These are phyloP conservation scores for Fusarium caatingaense DNA, from an alignment of 2,329 filamentous ascomycete genomes.

Conservation along the genomic window DNA sequence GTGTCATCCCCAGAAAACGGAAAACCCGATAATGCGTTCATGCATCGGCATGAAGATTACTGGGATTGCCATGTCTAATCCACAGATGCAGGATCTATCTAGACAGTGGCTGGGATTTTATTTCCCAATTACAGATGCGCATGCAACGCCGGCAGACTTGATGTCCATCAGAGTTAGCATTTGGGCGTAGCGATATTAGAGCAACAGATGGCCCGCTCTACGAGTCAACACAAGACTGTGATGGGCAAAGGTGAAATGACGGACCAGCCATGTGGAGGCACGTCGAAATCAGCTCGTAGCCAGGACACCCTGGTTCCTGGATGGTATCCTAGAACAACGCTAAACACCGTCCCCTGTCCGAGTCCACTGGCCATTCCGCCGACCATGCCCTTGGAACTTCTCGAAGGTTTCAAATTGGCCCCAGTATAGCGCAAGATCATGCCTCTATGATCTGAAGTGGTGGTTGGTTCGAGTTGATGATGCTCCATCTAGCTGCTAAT, in stretches of 20 bases:
- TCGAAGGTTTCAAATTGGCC: conserved; percentile 46
- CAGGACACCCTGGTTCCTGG: conserved; percentile 24
- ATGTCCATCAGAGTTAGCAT: neutral
- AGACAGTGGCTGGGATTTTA: conserved; percentile 19
- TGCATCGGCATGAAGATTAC: conserved; percentile 34
- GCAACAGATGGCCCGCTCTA: conserved; percentile 38
- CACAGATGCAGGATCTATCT: conserved; percentile 31
- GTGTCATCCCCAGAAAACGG: conserved; percentile 28
- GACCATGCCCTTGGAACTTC: conserved; percentile 50
- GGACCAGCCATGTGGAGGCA: conserved; percentile 30
- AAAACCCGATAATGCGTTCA: conserved; percentile 38
- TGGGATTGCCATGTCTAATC: conserved; percentile 27
- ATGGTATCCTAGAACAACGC: conserved; percentile 28
- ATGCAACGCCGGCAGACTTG: conserved; percentile 21
- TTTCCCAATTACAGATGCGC: conserved; percentile 23
- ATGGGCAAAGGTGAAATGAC: conserved; percentile 36
- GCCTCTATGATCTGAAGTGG: conserved; percentile 42
- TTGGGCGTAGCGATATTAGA: conserved; percentile 25
- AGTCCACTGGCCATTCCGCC: conserved; percentile 43
- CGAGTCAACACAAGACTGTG: conserved; percentile 40
- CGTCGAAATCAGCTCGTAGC: conserved; percentile 43
- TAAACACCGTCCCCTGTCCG: conserved; percentile 38
- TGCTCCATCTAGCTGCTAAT: conserved; percentile 23
- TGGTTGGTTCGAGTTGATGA: conserved; percentile 32
- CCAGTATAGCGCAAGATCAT: conserved; percentile 47